Evolutionary conservation across 805 yeast species (phyloP), one percentile per base, ranked within the genome.

Genomic region (Candida patagonica): DNA sequence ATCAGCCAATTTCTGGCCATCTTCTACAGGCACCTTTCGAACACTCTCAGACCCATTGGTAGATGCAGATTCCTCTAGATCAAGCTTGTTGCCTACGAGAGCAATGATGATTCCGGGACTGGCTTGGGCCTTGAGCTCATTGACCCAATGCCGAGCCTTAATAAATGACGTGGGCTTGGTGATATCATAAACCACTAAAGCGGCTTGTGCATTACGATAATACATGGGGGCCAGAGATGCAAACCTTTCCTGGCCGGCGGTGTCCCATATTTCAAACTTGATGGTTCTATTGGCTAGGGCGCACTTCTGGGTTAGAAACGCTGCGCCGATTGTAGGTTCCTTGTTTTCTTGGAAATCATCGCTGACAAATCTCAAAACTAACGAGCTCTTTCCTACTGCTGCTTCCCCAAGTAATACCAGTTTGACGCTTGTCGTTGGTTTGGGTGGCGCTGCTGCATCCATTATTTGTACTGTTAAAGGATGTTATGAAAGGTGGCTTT

Each of bases 251-350:
- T 89, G 97, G 16, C 98, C 98, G 2, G 97, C 97, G 10, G 97
- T 88, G 59, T 88, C 97, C 73, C 73, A 61, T 38, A 61, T 61
- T 47, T 61, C 65, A 59, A 85, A 87, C 61, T 92, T 89, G 56
- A 89, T 84, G 6, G 92, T 83, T 54, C 80, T 74, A 45, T 79
- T 81, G 37, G 92, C 83, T 55, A 92, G 80, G 17, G 84, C 76
- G 56, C 95, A 88, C 55, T 94, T 77, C 59, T 89, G 97, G 27
- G 98, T 89, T 42, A 89, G 67, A 57, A 89, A 89, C 2, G 97
- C 97, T 4, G 98, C 98, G 12, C 98, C 98, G 51, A 89, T 89
- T 2, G 98, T 89, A 17, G 96, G 96, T 55, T 89, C 97, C 58
- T 89, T 88, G 62, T 89, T 88, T 60, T 88, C 97, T 60, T 92